Base-by-base conservation (phyloP, 768 basidiomycete species). In the Lentinula detonsa region DNA sequence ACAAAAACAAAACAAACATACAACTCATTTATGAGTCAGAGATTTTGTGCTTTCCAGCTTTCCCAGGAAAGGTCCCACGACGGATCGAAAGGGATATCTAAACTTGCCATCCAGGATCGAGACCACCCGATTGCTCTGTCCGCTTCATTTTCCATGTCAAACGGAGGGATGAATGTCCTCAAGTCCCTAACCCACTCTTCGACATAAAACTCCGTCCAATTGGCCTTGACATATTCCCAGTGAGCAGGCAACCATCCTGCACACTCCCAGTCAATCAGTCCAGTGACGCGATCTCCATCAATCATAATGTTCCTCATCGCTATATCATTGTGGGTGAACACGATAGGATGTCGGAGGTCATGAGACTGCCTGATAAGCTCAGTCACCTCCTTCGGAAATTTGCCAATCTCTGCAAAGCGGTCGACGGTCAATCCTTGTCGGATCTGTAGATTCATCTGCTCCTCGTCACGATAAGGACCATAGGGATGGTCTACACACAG, bases 201-300 rank as follows among this genome's bases (percentile, higher is more conserved):
- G 7, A 9, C 23, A 33, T 50, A n/a, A 50, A 50, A 23, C 7
- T 50, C 49, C 9, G 49, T 55, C 61, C 61, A 61, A n/a, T 33
- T 11, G 4, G 61, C 57, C 48, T 62, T 62, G 18, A 62, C 23
- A 59, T 68, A 68, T 48, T 76, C 76, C 75, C 74, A 76, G 61
- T 71, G 74, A 39, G 66, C 71, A 10, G 75, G 76, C 57, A 71
- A 72, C 66, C 68, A 77, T 8, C 75, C 74, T 4, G 69, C 66
- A 16, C 61, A 66, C 51, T 69, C 72, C 75, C 75, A 78, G 60
- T 76, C 77, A 16, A 78, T 46, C 16, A 77, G 65, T 7, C 66
- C 74, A 4, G 70, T 71, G 50, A 78, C 67, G 4, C 21, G 62
- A 18, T 63, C 64, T 23, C 64, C 69, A 5, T 70, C 57, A 34